Evolutionary conservation across 345 rosid genomes (phyloP).

Genomic region (Eutrema yunnanense): DNA sequence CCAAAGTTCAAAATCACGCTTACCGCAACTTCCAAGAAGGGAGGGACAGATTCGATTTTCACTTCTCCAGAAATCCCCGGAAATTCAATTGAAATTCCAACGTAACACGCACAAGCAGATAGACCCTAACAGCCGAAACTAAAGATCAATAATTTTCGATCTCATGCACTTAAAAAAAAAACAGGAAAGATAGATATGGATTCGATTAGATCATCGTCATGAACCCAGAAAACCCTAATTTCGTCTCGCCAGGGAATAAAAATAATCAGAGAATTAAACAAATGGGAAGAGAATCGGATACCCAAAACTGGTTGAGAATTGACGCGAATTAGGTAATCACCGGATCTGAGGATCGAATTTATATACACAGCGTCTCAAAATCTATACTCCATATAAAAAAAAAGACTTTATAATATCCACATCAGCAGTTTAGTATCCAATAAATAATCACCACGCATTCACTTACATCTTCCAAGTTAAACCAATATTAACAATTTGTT

Average conservation of each 20-base stretch:
- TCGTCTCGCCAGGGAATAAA: neutral
- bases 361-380: constrained; percentile 13
- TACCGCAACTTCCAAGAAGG: neutral
- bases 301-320: constrained; percentile 18
- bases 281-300: neutral
- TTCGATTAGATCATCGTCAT: constrained; percentile 10
- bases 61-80: neutral
- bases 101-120: neutral
- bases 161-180: constrained; percentile 1
- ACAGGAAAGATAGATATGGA: neutral
- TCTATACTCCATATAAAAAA: neutral
- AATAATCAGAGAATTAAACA: neutral
- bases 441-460: neutral
- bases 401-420: neutral
- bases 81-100: neutral
- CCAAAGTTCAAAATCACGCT: neutral
- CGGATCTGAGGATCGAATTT: constrained; percentile 22
- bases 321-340: constrained; percentile 21
- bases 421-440: constrained; percentile 2
- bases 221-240: constrained; percentile 20
- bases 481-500: neutral
- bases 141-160: neutral
- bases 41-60: neutral
- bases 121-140: neutral
- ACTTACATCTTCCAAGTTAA: neutral